Conservation (phyloP, 192 early-diverging fungal species). For the Coemansia sp. region DNA sequence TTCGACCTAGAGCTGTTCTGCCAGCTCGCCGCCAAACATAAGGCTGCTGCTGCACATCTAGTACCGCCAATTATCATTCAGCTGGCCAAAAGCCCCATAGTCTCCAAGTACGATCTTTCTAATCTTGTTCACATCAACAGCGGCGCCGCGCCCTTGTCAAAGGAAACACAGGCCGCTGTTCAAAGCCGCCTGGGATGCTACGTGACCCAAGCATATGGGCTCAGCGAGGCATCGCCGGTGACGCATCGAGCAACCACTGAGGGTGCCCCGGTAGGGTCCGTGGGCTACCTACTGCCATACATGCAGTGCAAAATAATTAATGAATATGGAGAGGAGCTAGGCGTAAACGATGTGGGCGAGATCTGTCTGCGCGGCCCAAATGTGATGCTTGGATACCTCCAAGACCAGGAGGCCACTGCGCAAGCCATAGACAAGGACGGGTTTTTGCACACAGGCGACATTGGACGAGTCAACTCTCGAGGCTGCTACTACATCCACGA, state of each 20-base stretch:
- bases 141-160: conserved; percentile 80
- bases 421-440: conserved; percentile 70
- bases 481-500: conserved; percentile 63
- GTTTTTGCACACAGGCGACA: conserved; percentile 81
- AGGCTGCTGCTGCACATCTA: conserved; percentile 58
- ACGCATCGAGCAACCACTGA: conserved; percentile 25
- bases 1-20: conserved; percentile 68
- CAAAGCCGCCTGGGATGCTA: conserved; percentile 35
- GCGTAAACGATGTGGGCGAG: conserved; percentile 68
- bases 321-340: conserved; percentile 65
- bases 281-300: conserved; percentile 70
- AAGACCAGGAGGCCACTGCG: conserved; percentile 72
- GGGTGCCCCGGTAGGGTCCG: conserved; percentile 50
- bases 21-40: conserved; percentile 63
- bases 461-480: conserved; percentile 63
- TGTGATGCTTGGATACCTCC: conserved; percentile 82
- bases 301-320: conserved; percentile 69
- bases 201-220: conserved; percentile 60
- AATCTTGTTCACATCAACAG: conserved; percentile 59
- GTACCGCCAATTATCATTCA: conserved; percentile 69
- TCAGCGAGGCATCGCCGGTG: conserved; percentile 57
- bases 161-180: conserved; percentile 59
- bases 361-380: conserved; percentile 83
- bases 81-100: conserved; percentile 70
- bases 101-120: conserved; percentile 67